phyloP scores from a whole-genome alignment of 2,329 filamentous ascomycete species.

The Apiospora arundinis region DNA sequence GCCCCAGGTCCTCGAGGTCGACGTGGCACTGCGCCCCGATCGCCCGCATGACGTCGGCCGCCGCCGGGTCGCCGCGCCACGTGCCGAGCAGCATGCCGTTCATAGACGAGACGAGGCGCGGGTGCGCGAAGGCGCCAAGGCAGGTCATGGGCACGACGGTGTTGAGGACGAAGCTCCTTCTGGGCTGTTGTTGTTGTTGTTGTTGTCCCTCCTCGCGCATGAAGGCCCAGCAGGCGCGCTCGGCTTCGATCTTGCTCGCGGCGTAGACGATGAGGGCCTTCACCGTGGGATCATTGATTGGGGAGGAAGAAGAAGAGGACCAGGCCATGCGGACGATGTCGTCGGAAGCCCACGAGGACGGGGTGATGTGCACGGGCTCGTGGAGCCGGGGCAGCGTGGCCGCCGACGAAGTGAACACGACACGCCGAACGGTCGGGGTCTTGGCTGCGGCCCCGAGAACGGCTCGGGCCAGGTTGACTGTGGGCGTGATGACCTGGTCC shows the following conservation, averaged over 20 bases:
- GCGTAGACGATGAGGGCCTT: not conserved
- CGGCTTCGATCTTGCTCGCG: slow-evolving; percentile 1
- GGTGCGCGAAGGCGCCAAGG: not conserved
- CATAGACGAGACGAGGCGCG: slow-evolving; percentile 9
- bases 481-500: not conserved
- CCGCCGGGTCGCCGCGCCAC: not conserved
- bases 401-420: not conserved
- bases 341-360: not conserved
- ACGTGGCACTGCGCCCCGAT: not conserved
- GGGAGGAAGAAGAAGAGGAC: not conserved
- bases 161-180: not conserved
- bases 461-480: not conserved
- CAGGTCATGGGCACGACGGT: slow-evolving; percentile 3
- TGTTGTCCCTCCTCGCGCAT: not conserved
- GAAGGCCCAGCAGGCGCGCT: slow-evolving; percentile 3
- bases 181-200: too few species aligned
- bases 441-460: not conserved
- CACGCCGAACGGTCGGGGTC: not conserved
- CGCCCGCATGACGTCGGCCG: not conserved
- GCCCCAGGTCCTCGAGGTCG: slow-evolving; percentile 5
- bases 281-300: not conserved
- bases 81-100: not conserved
- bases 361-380: not conserved
- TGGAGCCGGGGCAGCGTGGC: not conserved
- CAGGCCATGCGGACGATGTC: not conserved